phyloP scores from a whole-genome alignment of 2,329 filamentous ascomycete species.

The Fusarium hainanense region DNA sequence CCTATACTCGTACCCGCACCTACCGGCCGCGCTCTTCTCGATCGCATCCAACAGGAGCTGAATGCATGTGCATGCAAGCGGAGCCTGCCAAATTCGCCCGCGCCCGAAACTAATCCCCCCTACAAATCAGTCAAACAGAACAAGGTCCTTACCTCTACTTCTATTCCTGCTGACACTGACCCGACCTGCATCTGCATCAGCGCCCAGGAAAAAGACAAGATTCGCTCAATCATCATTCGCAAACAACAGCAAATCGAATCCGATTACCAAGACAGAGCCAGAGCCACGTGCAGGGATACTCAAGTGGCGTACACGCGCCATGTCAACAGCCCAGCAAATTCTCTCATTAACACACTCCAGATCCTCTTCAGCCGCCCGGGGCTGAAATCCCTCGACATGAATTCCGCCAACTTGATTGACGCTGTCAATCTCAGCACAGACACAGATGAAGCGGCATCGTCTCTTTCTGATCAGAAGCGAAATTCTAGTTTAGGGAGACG shows the following conservation, averaged over 20 bases:
- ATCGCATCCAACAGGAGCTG: constrained; percentile 11
- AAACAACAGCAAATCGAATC: background rate
- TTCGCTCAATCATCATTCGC: background rate
- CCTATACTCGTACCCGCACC: background rate
- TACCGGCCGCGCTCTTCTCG: background rate
- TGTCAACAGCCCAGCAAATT: constrained; percentile 8
- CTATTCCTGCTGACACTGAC: background rate
- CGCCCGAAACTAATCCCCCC: background rate
- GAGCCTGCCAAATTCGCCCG: background rate
- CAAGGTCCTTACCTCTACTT: background rate
- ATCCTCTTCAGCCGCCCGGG: background rate
- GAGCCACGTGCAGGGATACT: constrained; percentile 3
- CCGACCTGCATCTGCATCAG: background rate
- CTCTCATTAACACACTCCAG: constrained; percentile 15
- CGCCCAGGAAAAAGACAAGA: background rate
- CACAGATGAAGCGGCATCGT: background rate
- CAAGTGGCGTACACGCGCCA: constrained; percentile 11
- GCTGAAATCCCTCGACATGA: background rate
- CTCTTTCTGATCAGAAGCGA: background rate
- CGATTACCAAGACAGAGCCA: constrained; percentile 5
- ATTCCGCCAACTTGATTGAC: background rate
- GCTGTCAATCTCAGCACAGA: background rate
- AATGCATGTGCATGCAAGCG: background rate
- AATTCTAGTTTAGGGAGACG: background rate
- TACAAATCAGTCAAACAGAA: background rate